phyloP scores from a whole-genome alignment of 148 eudicot genomes.

The Simmondsia chinensis region DNA sequence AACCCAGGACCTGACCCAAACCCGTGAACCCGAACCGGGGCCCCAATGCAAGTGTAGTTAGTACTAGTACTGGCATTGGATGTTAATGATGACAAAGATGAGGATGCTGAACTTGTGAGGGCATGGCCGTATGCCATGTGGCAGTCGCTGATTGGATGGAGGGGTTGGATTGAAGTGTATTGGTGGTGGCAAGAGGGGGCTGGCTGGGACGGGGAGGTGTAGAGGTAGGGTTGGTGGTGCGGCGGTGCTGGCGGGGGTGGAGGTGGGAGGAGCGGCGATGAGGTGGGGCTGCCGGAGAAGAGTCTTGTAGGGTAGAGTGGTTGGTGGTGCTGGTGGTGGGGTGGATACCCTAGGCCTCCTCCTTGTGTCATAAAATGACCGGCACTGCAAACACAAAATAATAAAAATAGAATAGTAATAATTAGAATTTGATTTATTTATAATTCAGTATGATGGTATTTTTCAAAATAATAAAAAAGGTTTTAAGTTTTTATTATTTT shows the following conservation, averaged over 20 bases:
- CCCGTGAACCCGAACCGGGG: constrained; percentile 44
- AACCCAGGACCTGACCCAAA: constrained; percentile 9
- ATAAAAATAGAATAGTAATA: too few species aligned
- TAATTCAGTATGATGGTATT: too few species aligned
- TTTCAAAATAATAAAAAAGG: too few species aligned
- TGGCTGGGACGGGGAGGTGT: constrained; percentile 33
- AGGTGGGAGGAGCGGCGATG: constrained; percentile 21
- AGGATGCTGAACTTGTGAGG: constrained; percentile 25
- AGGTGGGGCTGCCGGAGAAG: constrained; percentile 25
- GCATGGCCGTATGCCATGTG: constrained; percentile 47
- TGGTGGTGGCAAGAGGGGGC: constrained; percentile 16
- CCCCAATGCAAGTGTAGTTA: constrained; percentile 75
- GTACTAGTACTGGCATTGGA: constrained; percentile 5
- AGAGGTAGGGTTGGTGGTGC: constrained; percentile 24
- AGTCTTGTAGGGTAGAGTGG: constrained; percentile 50
- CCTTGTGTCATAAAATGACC: constrained; percentile 22
- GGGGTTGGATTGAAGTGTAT: too few species aligned
- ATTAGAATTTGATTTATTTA: too few species aligned
- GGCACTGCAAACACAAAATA: too few species aligned
- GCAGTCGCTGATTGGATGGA: constrained; percentile 39
- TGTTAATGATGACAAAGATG: constrained; percentile 1
- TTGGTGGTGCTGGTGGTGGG: constrained; percentile 20
- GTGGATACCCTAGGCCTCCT: constrained; percentile 8
- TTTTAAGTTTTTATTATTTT: too few species aligned
- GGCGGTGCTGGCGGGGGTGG: constrained; percentile 22